These are phyloP conservation scores for Akanthomyces lecanii DNA, from an alignment of 2,329 filamentous ascomycete genomes.

Conservation along the genomic window DNA sequence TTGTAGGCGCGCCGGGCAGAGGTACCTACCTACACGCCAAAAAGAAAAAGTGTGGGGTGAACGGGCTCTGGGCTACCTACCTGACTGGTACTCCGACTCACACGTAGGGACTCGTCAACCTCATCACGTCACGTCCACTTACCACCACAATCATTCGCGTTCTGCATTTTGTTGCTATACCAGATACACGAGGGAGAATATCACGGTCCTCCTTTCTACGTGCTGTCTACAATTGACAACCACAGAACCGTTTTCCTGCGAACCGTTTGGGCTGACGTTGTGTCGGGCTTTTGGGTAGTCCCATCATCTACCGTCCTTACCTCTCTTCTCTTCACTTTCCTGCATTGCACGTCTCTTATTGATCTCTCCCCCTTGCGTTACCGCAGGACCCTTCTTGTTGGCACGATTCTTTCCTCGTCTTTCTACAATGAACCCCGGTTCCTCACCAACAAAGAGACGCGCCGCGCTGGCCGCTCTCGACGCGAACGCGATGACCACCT, in stretches of 20 bases:
- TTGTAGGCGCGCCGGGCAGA: neutral
- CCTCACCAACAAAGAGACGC: conserved; percentile 44
- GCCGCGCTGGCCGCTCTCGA: conserved; percentile 42
- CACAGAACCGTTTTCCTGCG: no score
- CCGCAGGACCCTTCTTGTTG: no score
- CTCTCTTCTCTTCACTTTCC: neutral
- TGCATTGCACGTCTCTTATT: no score
- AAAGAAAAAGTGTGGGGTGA: neutral
- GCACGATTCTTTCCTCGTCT: no score
- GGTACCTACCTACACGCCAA: no score
- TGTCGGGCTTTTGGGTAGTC: neutral
- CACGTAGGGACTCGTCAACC: neutral
- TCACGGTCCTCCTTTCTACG: no score
- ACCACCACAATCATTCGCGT: neutral
- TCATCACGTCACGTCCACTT: neutral
- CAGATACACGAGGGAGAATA: neutral
- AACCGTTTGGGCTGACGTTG: neutral
- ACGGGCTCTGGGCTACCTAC: neutral
- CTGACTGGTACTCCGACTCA: neutral
- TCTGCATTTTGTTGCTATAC: neutral
- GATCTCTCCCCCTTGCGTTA: neutral
- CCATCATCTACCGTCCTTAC: neutral
- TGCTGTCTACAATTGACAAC: no score
- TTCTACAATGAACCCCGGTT: conserved; percentile 18
- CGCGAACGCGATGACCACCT: conserved; percentile 38